Base-by-base conservation (phyloP, 2,329 filamentous ascomycete species). In the Xylaria sp. region DNA sequence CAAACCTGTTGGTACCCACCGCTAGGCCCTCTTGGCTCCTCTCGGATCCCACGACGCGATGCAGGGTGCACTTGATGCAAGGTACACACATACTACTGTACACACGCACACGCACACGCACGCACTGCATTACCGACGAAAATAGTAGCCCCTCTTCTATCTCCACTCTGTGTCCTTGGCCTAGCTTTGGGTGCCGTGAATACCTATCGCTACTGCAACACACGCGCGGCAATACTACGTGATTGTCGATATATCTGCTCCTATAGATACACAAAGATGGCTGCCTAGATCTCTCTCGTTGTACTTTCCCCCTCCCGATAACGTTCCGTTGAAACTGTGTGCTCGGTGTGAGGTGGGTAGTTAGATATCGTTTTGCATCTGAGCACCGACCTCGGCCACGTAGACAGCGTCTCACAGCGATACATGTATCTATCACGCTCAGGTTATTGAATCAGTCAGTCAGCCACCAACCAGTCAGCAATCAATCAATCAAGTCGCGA, bases 1-100 rank as follows among this genome's bases (percentile, higher is more conserved):
- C 41, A 46, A 49, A 9, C 28, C 59, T 69, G 55, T 36, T 67
- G 20, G 23, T 67, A 69, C 63, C 67, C 67, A 63, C 67, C 67
- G 59, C 64, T 69, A 69, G 59, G 31, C 58, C 31, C 4, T 63
- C 55, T 57, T 63, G 63, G 59, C 31, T 51, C 33, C 33, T 28
- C 56, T 39, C 15, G 18, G 52, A 66, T 69, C 43, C 58, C 54
- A 58, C 67, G 59, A 64, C 63, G 59, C 59, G 63, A 49, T 67
- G 67, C 67, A 67, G 56, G 67, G 61, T 64, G 64, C 52, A n/a
- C 41, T 18, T 15, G 28, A 10, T 7, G 41, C 41, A 46, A 15
- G 10, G 23, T 7, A 54, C 23, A 25, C 25, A 31, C 12, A 12
- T 28, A 28, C 28, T 28, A 28, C 28, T 28, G 28, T 28, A 28